Percentiles rank a stretch among this genome's conserved stretches.
These are phyloP conservation scores for Turnera subulata DNA, from an alignment of 345 rosid genomes.

Conservation along the genomic window DNA sequence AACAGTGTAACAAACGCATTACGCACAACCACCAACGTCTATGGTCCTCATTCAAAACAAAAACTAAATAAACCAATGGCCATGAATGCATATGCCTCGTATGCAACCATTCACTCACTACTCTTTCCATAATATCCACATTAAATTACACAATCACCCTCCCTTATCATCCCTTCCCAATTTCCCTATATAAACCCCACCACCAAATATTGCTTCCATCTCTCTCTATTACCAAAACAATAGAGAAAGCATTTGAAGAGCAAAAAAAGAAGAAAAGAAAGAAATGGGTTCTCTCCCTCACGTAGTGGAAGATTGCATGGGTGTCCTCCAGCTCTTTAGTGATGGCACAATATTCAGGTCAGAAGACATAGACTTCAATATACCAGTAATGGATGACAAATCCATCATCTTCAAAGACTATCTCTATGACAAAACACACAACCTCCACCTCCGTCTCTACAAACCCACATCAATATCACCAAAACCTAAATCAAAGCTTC, in stretches of 20 bases:
- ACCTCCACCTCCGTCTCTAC: conserved; percentile 69
- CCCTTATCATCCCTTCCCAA: neutral
- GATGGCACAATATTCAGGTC: conserved; percentile 53
- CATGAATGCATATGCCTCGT: neutral
- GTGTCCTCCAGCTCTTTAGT: conserved; percentile 26
- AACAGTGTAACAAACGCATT: too few relatives aligned
- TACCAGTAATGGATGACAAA: conserved; percentile 27
- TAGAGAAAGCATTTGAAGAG: neutral
- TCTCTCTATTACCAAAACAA: neutral
- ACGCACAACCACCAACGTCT: conserved; percentile 3
- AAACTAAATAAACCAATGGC: conserved; percentile 10
- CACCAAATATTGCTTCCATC: neutral
- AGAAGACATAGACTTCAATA: conserved; percentile 21
- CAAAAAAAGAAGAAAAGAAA: neutral
- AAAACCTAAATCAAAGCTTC: conserved; percentile 6
- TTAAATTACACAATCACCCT: neutral
- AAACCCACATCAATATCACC: conserved; percentile 17
- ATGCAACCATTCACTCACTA: neutral
- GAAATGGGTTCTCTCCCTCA: conserved; percentile 27
- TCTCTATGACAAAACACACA: conserved; percentile 39
- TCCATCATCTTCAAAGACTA: conserved; percentile 52
- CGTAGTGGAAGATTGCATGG: conserved; percentile 31
- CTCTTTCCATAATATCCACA: neutral
- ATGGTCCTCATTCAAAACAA: neutral
- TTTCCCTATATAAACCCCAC: neutral